Conservation (phyloP, 2,329 filamentous ascomycete species). For the Talaromyces sp. region DNA sequence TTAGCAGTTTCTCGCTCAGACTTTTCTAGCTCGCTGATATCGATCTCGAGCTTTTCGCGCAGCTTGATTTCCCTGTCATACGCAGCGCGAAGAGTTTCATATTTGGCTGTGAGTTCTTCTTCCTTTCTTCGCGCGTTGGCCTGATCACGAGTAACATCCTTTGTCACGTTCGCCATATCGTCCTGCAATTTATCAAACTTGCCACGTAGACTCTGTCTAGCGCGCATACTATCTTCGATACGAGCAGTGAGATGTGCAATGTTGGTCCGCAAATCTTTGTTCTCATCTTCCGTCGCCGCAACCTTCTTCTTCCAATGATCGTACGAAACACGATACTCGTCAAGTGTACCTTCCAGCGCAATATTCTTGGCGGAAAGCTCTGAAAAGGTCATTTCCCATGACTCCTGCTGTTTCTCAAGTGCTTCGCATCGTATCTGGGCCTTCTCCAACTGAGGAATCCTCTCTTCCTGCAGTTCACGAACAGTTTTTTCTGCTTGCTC, state of each 20-base stretch:
- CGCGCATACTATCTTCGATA: slow-evolving; percentile 76
- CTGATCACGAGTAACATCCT: slow-evolving; percentile 78
- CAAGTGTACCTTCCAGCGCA: slow-evolving; percentile 55
- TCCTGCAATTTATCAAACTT: slow-evolving; percentile 83
- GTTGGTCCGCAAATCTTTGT: slow-evolving; percentile 68
- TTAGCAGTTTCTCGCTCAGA: slow-evolving; percentile 73
- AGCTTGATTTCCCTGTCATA: slow-evolving; percentile 65
- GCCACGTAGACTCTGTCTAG: slow-evolving; percentile 75
- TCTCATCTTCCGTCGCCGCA: slow-evolving; percentile 54
- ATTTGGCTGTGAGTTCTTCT: slow-evolving; percentile 51
- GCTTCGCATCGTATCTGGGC: slow-evolving; percentile 63
- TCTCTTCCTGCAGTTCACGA: slow-evolving; percentile 62
- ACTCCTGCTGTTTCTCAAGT: slow-evolving; percentile 62
- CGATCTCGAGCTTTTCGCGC: slow-evolving; percentile 55
- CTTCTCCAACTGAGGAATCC: slow-evolving; percentile 59
- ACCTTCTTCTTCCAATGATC: slow-evolving; percentile 57
- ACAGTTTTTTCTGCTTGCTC: slow-evolving; percentile 63
- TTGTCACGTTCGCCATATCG: slow-evolving; percentile 74
- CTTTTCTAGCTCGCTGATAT: slow-evolving; percentile 57
- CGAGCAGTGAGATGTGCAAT: slow-evolving; percentile 71
- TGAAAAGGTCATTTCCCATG: slow-evolving; percentile 48
- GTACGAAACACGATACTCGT: slow-evolving; percentile 59
- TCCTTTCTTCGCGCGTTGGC: slow-evolving; percentile 67
- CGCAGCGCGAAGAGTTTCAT: slow-evolving; percentile 51
- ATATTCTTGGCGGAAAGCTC: slow-evolving; percentile 57